A percentile compares a stretch with the other conserved stretches of the same genome.
phyloP scores from a whole-genome alignment of 768 basidiomycete genomes.

The Myochromella boudieri region DNA sequence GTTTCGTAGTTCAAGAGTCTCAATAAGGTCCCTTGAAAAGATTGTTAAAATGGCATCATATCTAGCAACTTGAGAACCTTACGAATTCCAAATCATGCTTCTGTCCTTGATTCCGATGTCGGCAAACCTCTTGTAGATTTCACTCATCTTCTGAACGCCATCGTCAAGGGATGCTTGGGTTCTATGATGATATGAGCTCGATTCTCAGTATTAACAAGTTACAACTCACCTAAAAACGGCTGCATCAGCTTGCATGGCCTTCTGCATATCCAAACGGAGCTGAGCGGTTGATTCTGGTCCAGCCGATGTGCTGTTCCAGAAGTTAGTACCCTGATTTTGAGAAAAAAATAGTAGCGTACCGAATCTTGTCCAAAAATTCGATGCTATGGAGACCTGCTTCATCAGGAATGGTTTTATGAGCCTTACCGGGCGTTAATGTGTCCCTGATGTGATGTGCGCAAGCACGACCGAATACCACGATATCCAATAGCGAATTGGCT shows the following conservation, averaged over 20 bases:
- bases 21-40: conserved; percentile 81
- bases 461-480: conserved; percentile 99
- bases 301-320: conserved; percentile 56
- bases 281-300: conserved; percentile 87
- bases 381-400: conserved; percentile 85
- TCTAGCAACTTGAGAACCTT: conserved; percentile 27
- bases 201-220: conserved; percentile 1
- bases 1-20: conserved; percentile 97
- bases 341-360: conserved; percentile 32
- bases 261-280: conserved; percentile 95
- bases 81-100: conserved; percentile 99
- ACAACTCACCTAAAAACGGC: conserved; percentile 83
- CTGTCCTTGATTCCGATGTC: conserved; percentile 96
- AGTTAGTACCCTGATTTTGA: not conserved
- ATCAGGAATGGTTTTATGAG: conserved; percentile 85
- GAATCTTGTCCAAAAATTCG: conserved; percentile 86
- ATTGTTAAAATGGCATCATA: conserved; percentile 5
- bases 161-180: conserved; percentile 89
- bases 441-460: conserved; percentile 97
- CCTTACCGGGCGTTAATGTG: conserved; percentile 83
- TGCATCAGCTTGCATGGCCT: conserved; percentile 97
- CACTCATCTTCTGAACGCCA: conserved; percentile 83
- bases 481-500: conserved; percentile 97
- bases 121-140: conserved; percentile 86
- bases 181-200: too few species aligned